phyloP scores from a whole-genome alignment of 2,329 filamentous ascomycete species.

The Colletotrichum ledebouriae region DNA sequence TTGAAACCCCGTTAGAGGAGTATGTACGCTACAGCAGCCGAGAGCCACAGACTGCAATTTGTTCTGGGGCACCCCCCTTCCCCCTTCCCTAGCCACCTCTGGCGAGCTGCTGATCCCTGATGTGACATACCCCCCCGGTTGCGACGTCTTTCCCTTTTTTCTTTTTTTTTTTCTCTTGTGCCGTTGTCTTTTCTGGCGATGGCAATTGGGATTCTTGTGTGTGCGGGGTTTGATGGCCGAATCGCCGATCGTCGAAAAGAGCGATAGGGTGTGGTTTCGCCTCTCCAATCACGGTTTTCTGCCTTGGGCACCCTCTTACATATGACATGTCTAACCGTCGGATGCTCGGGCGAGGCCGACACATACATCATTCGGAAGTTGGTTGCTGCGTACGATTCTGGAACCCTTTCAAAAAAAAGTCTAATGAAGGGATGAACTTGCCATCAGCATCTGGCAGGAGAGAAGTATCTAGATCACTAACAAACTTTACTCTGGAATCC shows the following conservation, averaged over 20 bases:
- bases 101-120: slow-evolving; percentile 7
- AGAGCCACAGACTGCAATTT: neutral
- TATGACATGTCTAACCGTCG: slow-evolving; percentile 15
- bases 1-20: too few species aligned
- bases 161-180: slow-evolving; percentile 5
- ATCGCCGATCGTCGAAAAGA: slow-evolving; percentile 1
- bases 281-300: slow-evolving; percentile 1
- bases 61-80: neutral
- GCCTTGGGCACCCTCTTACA: slow-evolving; percentile 1
- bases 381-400: too few species aligned
- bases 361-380: too few species aligned
- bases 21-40: neutral
- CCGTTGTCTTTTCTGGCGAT: slow-evolving; percentile 3
- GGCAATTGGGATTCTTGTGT: neutral
- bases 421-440: too few species aligned
- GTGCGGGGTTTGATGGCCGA: neutral
- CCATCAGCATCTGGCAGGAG: neutral
- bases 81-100: neutral
- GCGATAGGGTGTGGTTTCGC: neutral
- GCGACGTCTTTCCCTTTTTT: slow-evolving; percentile 4
- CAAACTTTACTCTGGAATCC: neutral
- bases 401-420: too few species aligned
- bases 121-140: slow-evolving; percentile 15
- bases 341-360: neutral
- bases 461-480: neutral